Evolutionary conservation across 2,329 filamentous ascomycete genomes (phyloP).

Genomic region (Aspergillus ochraceoroseus): DNA sequence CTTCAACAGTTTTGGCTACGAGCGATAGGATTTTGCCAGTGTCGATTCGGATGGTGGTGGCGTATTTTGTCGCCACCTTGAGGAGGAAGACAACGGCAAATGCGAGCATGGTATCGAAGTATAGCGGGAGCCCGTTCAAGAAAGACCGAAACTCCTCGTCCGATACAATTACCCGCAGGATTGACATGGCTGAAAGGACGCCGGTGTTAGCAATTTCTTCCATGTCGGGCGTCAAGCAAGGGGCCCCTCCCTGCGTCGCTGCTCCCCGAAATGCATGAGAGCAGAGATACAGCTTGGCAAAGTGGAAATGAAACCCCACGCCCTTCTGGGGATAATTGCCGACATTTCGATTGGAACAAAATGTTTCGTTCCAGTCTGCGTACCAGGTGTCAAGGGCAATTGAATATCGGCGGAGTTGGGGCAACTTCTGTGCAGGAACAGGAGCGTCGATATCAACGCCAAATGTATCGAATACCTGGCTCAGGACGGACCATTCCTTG

Average conservation of each 20-base stretch:
- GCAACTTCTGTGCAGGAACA: too few relatives aligned
- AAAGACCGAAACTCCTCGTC: conserved; percentile 35
- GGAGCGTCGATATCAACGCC: too few relatives aligned
- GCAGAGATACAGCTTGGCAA: conserved; percentile 46
- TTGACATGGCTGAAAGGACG: conserved; percentile 34
- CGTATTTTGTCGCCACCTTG: conserved; percentile 37
- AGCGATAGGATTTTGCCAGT: too few relatives aligned
- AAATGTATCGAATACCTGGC: too few relatives aligned
- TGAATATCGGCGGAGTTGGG: conserved; percentile 20
- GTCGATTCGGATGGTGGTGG: too few relatives aligned
- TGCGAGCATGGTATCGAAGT: conserved; percentile 41
- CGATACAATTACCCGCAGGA: conserved; percentile 32
- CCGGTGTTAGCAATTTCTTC: conserved; percentile 38
- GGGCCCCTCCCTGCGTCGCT: neutral
- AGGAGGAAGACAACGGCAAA: conserved; percentile 40
- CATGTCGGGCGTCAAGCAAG: conserved; percentile 28
- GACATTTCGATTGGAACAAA: conserved; percentile 36
- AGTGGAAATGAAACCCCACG: conserved; percentile 45
- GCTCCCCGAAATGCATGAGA: conserved; percentile 44
- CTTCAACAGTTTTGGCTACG: too few relatives aligned
- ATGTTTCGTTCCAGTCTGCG: conserved; percentile 22
- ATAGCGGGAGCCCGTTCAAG: conserved; percentile 36
- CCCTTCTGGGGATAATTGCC: conserved; percentile 45
- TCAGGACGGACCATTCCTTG: too few relatives aligned
- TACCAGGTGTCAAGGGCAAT: conserved; percentile 22